A percentile compares a stretch with the other conserved stretches of the same genome.
Conservation (phyloP, 2,329 filamentous ascomycete species). For the Chrysosporium queenslandicum region DNA sequence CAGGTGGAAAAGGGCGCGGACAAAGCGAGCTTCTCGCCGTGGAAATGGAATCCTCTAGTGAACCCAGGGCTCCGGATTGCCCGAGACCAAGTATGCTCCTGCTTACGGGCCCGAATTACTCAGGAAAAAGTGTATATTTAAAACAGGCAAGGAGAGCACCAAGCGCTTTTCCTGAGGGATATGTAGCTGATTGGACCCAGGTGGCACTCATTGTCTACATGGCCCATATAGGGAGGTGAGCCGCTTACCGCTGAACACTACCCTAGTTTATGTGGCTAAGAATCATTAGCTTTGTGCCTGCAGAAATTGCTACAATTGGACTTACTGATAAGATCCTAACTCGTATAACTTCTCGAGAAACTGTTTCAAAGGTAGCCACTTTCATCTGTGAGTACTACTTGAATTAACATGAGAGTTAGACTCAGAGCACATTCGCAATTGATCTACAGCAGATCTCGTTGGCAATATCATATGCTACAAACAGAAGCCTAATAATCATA, state of each 20-base stretch:
- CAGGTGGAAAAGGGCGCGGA: slow-evolving; percentile 42
- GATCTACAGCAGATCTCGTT: slow-evolving; percentile 81
- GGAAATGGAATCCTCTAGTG: neutral
- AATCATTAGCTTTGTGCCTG: slow-evolving; percentile 65
- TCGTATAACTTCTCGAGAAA: slow-evolving; percentile 65
- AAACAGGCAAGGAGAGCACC: slow-evolving; percentile 53
- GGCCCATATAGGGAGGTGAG: slow-evolving; percentile 65
- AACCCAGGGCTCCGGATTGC: slow-evolving; percentile 3
- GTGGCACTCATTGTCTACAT: slow-evolving; percentile 83
- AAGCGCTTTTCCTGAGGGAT: neutral
- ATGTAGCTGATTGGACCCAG: slow-evolving; percentile 20
- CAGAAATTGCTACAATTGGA: slow-evolving; percentile 63
- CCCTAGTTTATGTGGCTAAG: slow-evolving; percentile 10
- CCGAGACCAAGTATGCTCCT: slow-evolving; percentile 59
- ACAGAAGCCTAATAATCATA: slow-evolving; percentile 70
- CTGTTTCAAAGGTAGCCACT: slow-evolving; percentile 45
- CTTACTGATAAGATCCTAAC: slow-evolving; percentile 89
- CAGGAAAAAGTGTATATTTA: slow-evolving; percentile 90
- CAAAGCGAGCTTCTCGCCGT: neutral
- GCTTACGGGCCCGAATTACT: slow-evolving; percentile 89
- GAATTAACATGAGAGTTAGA: slow-evolving; percentile 24
- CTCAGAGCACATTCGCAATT: slow-evolving; percentile 62
- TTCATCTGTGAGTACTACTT: neutral
- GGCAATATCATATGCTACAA: slow-evolving; percentile 62
- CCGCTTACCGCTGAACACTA: neutral